Base-by-base conservation (phyloP, 2,329 filamentous ascomycete species). In the Trichoderma gracile region DNA sequence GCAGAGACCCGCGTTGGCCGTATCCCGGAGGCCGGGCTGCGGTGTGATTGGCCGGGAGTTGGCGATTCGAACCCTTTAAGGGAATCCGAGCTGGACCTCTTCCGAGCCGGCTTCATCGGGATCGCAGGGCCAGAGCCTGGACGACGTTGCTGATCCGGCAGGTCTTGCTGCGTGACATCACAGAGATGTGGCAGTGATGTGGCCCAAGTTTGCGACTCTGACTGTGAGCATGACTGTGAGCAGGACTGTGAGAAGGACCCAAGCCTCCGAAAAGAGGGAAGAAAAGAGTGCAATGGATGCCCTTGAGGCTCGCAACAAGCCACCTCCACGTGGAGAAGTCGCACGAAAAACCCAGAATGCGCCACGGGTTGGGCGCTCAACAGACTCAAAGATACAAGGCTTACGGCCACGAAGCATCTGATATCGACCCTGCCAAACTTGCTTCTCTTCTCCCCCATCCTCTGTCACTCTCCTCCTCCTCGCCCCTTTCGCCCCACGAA, bases 21-120 rank as follows among this genome's bases (percentile, higher is more conserved):
- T 63, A 63, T 33, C 52, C 60, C 60, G 60, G 60, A 63, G 60
- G 45, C 38, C 50, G 52, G 49, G 52, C 52, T 56, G 52, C 52
- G 12, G 52, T 42, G 42, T 63, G 60, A 63, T 63, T 63, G 60
- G 60, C 52, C 43, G 55, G 43, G 17, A 49, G 21, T 43, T 19
- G 27, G 21, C 52, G 30, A 45, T 30, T 45, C 23, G 52, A 45
- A 19, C 59, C 49, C 3, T 54, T 62, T 62, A 40, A 54, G 59
- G 59, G 40, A 53, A 62, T 54, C 59, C 59, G 59, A 42, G 5
- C 49, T 25, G 45, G 25, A 15, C 40, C 49, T 19, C 47, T 6
- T 53, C 40, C 40, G 49, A 27, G 17, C 49, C 59, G 59, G 59
- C 25, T 62, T n/a, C 42, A 62, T 49, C 59, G 49, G 59, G 40